Base-by-base conservation (phyloP, 83 land plant species). In the Picea mariana region DNA sequence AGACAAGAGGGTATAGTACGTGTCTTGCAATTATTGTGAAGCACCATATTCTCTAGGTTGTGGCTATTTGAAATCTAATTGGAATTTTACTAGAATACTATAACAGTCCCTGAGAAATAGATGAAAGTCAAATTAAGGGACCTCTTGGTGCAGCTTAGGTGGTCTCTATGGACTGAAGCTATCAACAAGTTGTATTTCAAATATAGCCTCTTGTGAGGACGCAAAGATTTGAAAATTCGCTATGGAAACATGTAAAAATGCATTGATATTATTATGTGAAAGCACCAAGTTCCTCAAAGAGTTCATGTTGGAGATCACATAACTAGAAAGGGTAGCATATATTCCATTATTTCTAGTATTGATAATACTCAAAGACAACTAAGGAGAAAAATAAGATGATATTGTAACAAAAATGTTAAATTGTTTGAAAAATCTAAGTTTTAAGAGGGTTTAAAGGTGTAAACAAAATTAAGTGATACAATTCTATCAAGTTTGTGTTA, bases 91-190 rank as follows among this genome's bases (percentile, higher is more conserved):
- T 18, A 67, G 63, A 69, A 34, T 2, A 85, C 11, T 0, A 94
- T 94, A 67, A 93, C 89, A 15, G 82, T 83, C 61, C 96, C 94
- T 0, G 83, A 67, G 65, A 93, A 83, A 81, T 78, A 89, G 72
- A 91, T 93, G 84, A 91, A 88, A 86, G 94, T 93, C 77, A 93
- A 79, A 85, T 93, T 91, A 34, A 93, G 89, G 0, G 91, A 87
- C 17, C 87, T 90, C 23, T 91, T 82, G 3, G 92, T 81, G 78
- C 96, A 93, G 82, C 90, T 86, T 69, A 87, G 82, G 15, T 90
- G 62, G 38, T 81, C 60, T 47, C 82, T 81, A 3, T 94, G 94
- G 34, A 93, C 81, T 2, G 55, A 2, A 0, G 92, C 91, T 5
- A 84, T 47, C 21, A 91, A 73, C 62, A 18, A 13, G 60, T 93